Evolutionary conservation across 2,329 filamentous ascomycete genomes (phyloP), one percentile per base, ranked within the genome.

Genomic region (Fusarium vanettenii): DNA sequence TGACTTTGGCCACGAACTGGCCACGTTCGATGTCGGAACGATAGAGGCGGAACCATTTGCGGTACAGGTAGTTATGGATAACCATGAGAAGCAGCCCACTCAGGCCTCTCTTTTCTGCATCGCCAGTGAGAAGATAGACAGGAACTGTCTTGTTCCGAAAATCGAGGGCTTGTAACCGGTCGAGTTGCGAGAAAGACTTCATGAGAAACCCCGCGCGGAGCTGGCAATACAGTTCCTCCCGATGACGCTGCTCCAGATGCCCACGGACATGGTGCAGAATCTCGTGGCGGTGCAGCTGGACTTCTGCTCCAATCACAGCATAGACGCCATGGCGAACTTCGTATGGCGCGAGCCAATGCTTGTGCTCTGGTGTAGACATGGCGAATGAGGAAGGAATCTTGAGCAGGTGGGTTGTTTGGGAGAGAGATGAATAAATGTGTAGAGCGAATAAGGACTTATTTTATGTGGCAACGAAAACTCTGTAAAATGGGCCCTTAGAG

Each of bases 1-100:
- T 20, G 9, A 66, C 6, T 7, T 61, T 57, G 7, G 62, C 52
- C 3, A 70, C 13, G 25, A 29, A 64, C 37, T 64, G 35, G 29
- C 60, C 50, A 29, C 18, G n/a, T 27, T 43, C 33, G 16, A 70
- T 70, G 11, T 70, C 25, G 10, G 57, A 35, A n/a, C 59, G 39
- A n/a, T 64, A 70, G 9, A 33, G 48, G 18, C 41, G 59, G 48
- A 70, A 67, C 64, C 64, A 70, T 25, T 5, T 50, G 6, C 59
- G 50, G 27, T 67, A 67, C 13, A 64, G 31, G 25, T 60, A 64
- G 11, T 60, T 70, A 6, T 60, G 59, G 7, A 70, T 14, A 22
- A 63, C 27, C 37, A 45, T 29, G 31, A 22, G 13, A 29, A 60
- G 16, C 25, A 59, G 16, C 48, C 14, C 14, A 22, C 10, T 25